Evolutionary conservation across 2,329 filamentous ascomycete species (phyloP), one percentile per base, ranked within the genome.

Genomic region (Ophiognomonia clavigignenti-juglandacearum): DNA sequence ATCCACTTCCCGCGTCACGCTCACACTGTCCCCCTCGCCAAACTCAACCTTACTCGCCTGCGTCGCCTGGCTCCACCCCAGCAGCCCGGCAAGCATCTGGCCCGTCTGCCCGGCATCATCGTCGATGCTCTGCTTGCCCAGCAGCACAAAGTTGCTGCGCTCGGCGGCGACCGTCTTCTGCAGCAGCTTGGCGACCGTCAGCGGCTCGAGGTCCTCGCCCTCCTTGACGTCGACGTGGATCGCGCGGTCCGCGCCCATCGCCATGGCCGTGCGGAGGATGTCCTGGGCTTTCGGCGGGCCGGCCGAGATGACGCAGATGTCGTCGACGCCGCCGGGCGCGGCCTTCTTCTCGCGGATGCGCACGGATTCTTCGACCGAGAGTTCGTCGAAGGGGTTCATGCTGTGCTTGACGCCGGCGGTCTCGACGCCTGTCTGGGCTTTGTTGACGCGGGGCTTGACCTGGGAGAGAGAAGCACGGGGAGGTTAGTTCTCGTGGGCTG

Each of bases 371-470:
- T 98, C 93, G 67, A 98, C 83, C 36, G 90, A 95, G 62, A 98
- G 87, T 69, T 98, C 93, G 75, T 98, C 93, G 72, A 98, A 98
- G 18, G 93, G 93, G 77, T 97, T 98, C 82, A 98, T 92, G 65
- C 85, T 91, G 78, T 97, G 92, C 72, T 97, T 97, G 62, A 97
- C 90, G 57, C 88, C 88, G 55, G 85, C 78, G 46, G 88, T 96
- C 71, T 96, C 92, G 70, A 98, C 86, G 63, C 83, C 92, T 52
- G 92, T 96, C 70, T 80, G 77, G 59, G 80, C 70, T 66, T 83
- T 84, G 73, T 85, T 85, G 65, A 85, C 79, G 57, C 81, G 79
- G 48, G 80, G 80, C 62, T 83, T 84, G 73, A 84, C 78, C 81
- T 85, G 58, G 23, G 56, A 45, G 45, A 41, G 32, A 47, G 51